Evolutionary conservation across 768 basidiomycete species (phyloP).

Genomic region (Tephrocybe rancida): DNA sequence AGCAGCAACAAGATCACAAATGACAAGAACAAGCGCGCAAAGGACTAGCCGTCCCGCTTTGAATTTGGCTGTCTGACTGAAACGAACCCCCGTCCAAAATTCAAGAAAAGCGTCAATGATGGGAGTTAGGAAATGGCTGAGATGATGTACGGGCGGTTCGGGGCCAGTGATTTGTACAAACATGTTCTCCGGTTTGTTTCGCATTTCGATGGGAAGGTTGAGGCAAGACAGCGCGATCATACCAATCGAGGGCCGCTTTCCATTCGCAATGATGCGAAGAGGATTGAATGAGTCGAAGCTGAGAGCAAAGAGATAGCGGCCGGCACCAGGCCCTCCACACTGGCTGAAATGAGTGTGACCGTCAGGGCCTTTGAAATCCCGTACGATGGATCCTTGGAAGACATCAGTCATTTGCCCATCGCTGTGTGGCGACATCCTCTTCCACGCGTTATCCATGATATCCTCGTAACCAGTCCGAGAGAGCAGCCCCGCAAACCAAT

Average conservation of each 20-base stretch:
- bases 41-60: constrained; percentile 9
- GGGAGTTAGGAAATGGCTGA: constrained; percentile 27
- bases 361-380: constrained; percentile 27
- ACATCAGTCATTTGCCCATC: constrained; percentile 21
- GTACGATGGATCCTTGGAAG: constrained; percentile 26
- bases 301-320: constrained; percentile 30
- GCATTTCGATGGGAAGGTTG: constrained; percentile 34
- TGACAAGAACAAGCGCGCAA: constrained; percentile 17
- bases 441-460: constrained; percentile 19
- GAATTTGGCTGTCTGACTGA: constrained; percentile 7
- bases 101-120: constrained; percentile 26
- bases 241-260: constrained; percentile 29
- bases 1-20: constrained; percentile 32
- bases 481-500: constrained; percentile 27
- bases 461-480: constrained; percentile 22
- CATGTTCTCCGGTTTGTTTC: constrained; percentile 33
- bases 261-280: constrained; percentile 21
- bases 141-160: background rate
- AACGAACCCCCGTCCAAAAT: constrained; percentile 13
- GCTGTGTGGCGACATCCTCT: background rate
- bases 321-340: constrained; percentile 3
- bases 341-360: constrained; percentile 19
- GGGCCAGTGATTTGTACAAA: constrained; percentile 19
- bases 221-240: constrained; percentile 34
- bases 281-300: constrained; percentile 27